Evolutionary conservation across 1,139 yeast species (phyloP), one percentile per base, ranked within the genome.

Genomic region (Zygosaccharomyces pseudobailii): DNA sequence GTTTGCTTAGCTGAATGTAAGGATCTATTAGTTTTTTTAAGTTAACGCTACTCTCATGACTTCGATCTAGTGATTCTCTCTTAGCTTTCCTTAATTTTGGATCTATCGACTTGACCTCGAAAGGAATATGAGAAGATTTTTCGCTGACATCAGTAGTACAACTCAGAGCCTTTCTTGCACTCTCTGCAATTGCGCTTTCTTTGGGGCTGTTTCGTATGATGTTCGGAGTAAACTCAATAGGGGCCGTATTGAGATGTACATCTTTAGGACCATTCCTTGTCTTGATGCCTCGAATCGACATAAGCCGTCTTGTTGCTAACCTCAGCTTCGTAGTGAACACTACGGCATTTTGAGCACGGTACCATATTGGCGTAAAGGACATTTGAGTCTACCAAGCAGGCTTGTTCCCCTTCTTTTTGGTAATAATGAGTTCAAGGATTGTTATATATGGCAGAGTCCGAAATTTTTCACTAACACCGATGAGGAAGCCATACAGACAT

Each of bases 1-100:
- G 98, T 66, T 92, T 92, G 2, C 96, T 80, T 21, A 92, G 74
- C 54, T 88, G 88, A 19, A 88, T 55, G 59, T 87, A 89, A 1
- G 89, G 85, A 20, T 74, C 74, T 24, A 73, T 48, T 23, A 51
- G 71, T 61, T 61, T 71, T 68, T 40, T 73, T 51, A 45, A 58
- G 46, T 50, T 50, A 45, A 34, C 17, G 50, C 46, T 37, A 40
- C 28, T 41, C 20, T 36, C 22, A 21, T 45, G 27, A 20, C 46
- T 55, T 17, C 48, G 50, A 31, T 60, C 55, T 36, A 44, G 51
- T 6, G 52, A 48, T 17, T 23, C 54, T 30, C 54, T 45, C 19
- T 48, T 38, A 5, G 51, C 47, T 30, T 52, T 45, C 45, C 51
- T 51, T 23, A 52, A 51, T 21, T 50, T 45, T 30, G 53, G 51